Evolutionary conservation across 225 moss, liverwort and hornwort species (phyloP).

Genomic region (Thuidium tamariscinum): DNA sequence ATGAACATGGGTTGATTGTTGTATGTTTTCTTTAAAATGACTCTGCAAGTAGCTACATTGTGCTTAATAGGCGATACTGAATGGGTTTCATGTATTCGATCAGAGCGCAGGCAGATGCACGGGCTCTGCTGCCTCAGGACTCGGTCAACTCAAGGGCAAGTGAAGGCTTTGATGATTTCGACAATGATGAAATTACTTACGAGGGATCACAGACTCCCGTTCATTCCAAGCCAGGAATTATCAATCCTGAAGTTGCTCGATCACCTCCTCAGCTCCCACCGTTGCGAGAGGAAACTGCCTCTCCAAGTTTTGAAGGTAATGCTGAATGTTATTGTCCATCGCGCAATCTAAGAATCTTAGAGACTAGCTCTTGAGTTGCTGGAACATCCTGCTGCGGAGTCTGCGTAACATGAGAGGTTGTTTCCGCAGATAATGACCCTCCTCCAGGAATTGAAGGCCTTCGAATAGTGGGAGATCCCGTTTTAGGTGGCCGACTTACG

Average conservation of each 20-base stretch:
- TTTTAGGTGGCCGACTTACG: slow-evolving; percentile 66
- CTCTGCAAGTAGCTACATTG: neutral
- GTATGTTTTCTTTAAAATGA: neutral
- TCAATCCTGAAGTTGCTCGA: slow-evolving; percentile 40
- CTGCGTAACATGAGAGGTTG: neutral
- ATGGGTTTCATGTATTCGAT: neutral
- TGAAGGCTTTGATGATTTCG: slow-evolving; percentile 38
- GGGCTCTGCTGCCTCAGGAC: slow-evolving; percentile 23
- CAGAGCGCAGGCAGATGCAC: slow-evolving; percentile 25
- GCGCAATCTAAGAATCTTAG: neutral
- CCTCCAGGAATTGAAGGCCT: slow-evolving; percentile 72
- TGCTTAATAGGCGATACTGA: neutral
- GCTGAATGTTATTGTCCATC: neutral
- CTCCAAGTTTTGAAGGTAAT: slow-evolving; percentile 53
- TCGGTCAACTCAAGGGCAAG: slow-evolving; percentile 26
- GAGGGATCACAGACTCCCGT: slow-evolving; percentile 26
- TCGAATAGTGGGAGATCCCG: slow-evolving; percentile 81
- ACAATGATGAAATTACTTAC: slow-evolving; percentile 26
- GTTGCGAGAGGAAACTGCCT: slow-evolving; percentile 64
- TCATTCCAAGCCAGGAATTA: slow-evolving; percentile 24
- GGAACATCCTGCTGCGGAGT: neutral
- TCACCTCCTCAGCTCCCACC: slow-evolving; percentile 71
- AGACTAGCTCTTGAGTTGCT: neutral
- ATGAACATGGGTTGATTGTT: neutral
- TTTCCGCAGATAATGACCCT: slow-evolving; percentile 66